Percentiles rank a stretch among this genome's conserved stretches.
These are phyloP conservation scores for Blastomyces parvus DNA, from an alignment of 2,329 filamentous ascomycete genomes.

Conservation along the genomic window DNA sequence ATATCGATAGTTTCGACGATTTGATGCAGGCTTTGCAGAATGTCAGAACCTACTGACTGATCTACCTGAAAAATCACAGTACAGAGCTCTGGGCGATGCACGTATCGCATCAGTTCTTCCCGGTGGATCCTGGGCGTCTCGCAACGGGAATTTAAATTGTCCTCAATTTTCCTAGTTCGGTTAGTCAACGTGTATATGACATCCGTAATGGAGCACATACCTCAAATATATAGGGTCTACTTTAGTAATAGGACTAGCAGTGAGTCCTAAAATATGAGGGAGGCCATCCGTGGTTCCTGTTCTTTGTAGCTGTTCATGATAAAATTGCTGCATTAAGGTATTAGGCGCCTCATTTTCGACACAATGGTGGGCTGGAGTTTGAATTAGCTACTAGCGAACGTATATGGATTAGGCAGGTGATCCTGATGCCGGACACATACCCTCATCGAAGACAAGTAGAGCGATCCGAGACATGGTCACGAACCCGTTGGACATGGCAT, in stretches of 20 bases:
- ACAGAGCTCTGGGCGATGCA: conserved; percentile 55
- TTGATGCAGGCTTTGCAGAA: conserved; percentile 38
- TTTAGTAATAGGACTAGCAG: conserved; percentile 65
- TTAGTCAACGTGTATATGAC: background rate
- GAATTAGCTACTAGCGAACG: conserved; percentile 5
- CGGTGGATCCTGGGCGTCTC: conserved; percentile 59
- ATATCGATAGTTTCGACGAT: conserved; percentile 45
- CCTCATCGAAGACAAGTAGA: conserved; percentile 76
- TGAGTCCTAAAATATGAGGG: conserved; percentile 67
- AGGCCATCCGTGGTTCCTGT: conserved; percentile 25
- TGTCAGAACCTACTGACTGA: conserved; percentile 10
- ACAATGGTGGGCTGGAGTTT: conserved; percentile 61
- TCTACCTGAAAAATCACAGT: conserved; percentile 26
- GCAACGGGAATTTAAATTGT: conserved; percentile 59
- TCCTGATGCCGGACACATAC: conserved; percentile 32
- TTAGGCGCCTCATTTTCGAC: conserved; percentile 54
- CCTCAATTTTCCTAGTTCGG: conserved; percentile 47
- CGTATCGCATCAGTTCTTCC: conserved; percentile 57
- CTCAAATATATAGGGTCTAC: conserved; percentile 42
- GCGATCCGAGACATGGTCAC: conserved; percentile 54
- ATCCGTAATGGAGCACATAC: conserved; percentile 20
- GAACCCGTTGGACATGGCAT: conserved; percentile 67
- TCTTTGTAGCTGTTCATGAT: conserved; percentile 43
- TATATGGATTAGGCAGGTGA: background rate
- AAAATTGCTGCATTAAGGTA: conserved; percentile 64